Percentiles rank a stretch among this genome's conserved stretches.
phyloP scores from a whole-genome alignment of 768 basidiomycete genomes.

The Macrocybe gigantea region DNA sequence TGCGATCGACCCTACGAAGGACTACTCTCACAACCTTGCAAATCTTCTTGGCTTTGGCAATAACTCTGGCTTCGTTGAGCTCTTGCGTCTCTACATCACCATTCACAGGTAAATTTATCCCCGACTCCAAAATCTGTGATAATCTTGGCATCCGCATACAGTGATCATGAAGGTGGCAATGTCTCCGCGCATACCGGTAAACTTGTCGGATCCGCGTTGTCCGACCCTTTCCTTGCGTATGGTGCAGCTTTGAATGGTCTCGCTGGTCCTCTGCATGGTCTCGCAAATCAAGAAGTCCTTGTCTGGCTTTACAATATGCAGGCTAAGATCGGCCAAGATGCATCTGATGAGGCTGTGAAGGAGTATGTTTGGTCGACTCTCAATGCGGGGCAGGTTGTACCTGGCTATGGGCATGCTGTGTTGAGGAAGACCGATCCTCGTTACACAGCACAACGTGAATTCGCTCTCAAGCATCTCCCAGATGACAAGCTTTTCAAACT shows the following conservation, averaged over 20 bases:
- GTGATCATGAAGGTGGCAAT: constrained; percentile 98
- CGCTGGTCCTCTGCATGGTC: constrained; percentile 94
- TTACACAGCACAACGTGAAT: constrained; percentile 86
- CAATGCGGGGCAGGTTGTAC: constrained; percentile 90
- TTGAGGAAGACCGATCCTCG: constrained; percentile 90
- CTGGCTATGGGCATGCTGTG: constrained; percentile 87
- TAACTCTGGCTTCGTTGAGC: constrained; percentile 84
- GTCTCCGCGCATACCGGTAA: constrained; percentile 95
- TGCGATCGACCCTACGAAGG: constrained; percentile 76
- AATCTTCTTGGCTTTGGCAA: constrained; percentile 90
- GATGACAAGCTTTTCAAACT: constrained; percentile 91
- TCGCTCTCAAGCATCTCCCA: constrained; percentile 80
- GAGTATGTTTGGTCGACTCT: constrained; percentile 95
- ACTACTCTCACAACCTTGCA: constrained; percentile 86
- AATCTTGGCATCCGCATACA: constrained; percentile 14
- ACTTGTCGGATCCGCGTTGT: constrained; percentile 90
- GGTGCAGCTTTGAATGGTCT: constrained; percentile 92
- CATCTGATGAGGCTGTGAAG: constrained; percentile 82
- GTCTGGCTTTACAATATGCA: constrained; percentile 96
- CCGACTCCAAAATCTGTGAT: neutral
- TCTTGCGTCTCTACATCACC: constrained; percentile 93
- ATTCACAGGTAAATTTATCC: constrained; percentile 68
- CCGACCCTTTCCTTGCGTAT: constrained; percentile 96
- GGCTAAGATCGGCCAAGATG: constrained; percentile 76
- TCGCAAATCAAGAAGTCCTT: constrained; percentile 96